Evolutionary conservation across 2,329 filamentous ascomycete genomes (phyloP).

Genomic region (Colletotrichum echinochloae): DNA sequence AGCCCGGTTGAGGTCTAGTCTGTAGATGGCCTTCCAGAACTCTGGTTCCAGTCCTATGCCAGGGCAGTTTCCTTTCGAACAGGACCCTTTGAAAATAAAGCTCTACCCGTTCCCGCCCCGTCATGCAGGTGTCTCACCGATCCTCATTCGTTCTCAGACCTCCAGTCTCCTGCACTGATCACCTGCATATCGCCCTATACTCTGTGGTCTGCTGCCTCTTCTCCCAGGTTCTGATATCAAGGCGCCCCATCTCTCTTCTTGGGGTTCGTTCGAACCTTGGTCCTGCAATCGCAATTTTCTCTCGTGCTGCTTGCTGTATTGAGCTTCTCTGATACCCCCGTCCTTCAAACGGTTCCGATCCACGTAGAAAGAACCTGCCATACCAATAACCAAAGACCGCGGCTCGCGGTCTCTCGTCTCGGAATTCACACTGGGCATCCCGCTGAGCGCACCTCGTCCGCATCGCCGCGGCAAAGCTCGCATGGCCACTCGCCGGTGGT

Average conservation of each 20-base stretch:
- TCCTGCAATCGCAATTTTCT: neutral
- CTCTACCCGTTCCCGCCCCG: constrained; percentile 38
- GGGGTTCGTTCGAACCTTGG: neutral
- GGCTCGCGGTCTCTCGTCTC: constrained; percentile 14
- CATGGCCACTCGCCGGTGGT: constrained; percentile 53
- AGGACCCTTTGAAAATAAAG: constrained; percentile 32
- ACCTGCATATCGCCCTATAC: constrained; percentile 36
- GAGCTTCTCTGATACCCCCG: neutral
- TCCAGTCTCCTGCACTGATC: constrained; percentile 42
- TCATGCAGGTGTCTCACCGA: constrained; percentile 28
- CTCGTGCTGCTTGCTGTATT: neutral
- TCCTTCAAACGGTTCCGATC: neutral
- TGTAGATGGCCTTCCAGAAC: constrained; percentile 6
- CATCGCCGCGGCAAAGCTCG: constrained; percentile 20
- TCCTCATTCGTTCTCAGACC: constrained; percentile 28
- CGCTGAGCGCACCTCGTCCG: constrained; percentile 28
- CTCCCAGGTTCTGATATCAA: constrained; percentile 33
- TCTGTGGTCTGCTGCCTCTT: constrained; percentile 26
- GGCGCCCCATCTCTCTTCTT: constrained; percentile 10
- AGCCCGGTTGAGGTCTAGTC: neutral
- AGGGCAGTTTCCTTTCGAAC: constrained; percentile 16
- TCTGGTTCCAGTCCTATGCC: constrained; percentile 25
- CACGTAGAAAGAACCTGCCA: neutral
- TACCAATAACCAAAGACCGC: neutral
- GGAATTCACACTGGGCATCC: constrained; percentile 36